Evolutionary conservation across 73 alveolate genomes (phyloP).

Genomic region (Effrenium voratum): DNA sequence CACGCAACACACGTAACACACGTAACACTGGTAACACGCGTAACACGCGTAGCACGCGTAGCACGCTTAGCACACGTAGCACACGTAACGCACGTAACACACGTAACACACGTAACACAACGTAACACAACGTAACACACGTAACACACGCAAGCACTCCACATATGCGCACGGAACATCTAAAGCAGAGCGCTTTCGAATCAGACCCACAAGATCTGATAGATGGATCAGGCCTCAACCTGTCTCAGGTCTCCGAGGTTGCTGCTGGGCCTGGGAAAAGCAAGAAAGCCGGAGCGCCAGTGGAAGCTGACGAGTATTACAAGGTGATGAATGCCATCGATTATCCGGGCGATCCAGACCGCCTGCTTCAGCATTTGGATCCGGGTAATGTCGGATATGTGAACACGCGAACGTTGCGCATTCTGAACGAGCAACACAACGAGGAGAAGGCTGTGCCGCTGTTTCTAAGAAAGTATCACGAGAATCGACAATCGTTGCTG

Average conservation of each 20-base stretch:
- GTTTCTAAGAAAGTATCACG: conserved; percentile 21
- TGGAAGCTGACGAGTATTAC: conserved; percentile 80
- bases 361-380: conserved; percentile 63
- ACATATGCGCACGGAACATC: too few species aligned
- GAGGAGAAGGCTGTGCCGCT: conserved; percentile 74
- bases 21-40: too few species aligned
- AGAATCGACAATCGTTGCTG: conserved; percentile 46
- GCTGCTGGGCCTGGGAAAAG: conserved; percentile 91
- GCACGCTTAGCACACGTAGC: too few species aligned
- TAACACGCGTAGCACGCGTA: too few species aligned
- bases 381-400: conserved; percentile 70
- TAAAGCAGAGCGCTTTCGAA: too few species aligned
- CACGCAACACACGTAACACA: too few species aligned
- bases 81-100: too few species aligned
- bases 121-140: too few species aligned
- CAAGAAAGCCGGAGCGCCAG: conserved; percentile 84
- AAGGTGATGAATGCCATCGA: conserved; percentile 75
- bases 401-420: conserved; percentile 64
- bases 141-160: too few species aligned
- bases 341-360: conserved; percentile 77
- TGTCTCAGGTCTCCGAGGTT: conserved; percentile 87
- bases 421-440: conserved; percentile 59
- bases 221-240: too few species aligned
- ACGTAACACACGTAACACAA: too few species aligned
- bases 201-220: too few species aligned